Evolutionary conservation across 768 basidiomycete genomes (phyloP).

Genomic region (Plicaturopsis crispa): DNA sequence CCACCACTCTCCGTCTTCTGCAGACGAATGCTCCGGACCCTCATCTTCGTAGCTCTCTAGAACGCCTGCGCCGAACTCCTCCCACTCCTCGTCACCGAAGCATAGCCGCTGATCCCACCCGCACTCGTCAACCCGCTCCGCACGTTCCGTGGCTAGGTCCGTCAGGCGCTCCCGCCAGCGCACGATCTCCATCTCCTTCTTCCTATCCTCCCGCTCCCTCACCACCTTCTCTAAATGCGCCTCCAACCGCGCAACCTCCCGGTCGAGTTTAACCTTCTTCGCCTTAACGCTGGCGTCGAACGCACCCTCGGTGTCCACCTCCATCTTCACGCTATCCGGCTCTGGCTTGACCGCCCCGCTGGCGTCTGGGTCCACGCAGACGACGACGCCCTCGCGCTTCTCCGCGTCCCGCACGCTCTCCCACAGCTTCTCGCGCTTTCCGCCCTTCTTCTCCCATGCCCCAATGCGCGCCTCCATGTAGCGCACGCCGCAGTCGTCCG

Average conservation of each 20-base stretch:
- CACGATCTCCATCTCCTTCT: conserved; percentile 62
- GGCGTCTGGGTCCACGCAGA: conserved; percentile 28
- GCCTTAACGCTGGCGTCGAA: conserved; percentile 20
- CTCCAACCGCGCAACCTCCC: conserved; percentile 51
- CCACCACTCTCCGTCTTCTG: conserved; percentile 59
- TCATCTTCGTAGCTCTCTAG: conserved; percentile 62
- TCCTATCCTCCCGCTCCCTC: conserved; percentile 53
- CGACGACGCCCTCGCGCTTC: conserved; percentile 64
- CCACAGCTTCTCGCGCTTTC: conserved; percentile 62
- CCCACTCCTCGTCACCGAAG: conserved; percentile 76
- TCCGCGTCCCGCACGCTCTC: conserved; percentile 63
- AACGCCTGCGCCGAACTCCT: conserved; percentile 56
- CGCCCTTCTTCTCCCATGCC: conserved; percentile 54
- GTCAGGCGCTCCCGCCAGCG: conserved; percentile 65
- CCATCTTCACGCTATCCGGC: conserved; percentile 5
- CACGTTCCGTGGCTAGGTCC: conserved; percentile 58
- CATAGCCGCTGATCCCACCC: conserved; percentile 88
- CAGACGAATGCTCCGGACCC: conserved; percentile 23
- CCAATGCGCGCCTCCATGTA: conserved; percentile 63
- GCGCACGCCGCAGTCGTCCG: conserved; percentile 77
- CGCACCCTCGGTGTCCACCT: conserved; percentile 3
- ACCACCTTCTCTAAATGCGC: conserved; percentile 49
- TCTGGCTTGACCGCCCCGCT: conserved; percentile 13
- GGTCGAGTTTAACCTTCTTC: conserved; percentile 39
- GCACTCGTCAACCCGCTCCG: conserved; percentile 61